Evolutionary conservation across 2,329 filamentous ascomycete species (phyloP).

Genomic region (Penicillium griseofulvum): DNA sequence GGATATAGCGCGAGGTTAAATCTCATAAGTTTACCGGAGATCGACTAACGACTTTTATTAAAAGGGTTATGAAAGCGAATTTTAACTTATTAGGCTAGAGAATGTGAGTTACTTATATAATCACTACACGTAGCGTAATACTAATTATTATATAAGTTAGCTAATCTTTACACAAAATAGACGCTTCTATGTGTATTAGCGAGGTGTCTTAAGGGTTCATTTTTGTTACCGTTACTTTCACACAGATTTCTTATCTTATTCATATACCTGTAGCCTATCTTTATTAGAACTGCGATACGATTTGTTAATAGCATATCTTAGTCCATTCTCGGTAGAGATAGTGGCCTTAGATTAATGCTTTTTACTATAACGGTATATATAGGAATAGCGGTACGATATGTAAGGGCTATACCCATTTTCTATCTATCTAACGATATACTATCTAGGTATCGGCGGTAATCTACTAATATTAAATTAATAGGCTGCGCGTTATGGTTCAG

Average conservation of each 20-base stretch:
- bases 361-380: neutral
- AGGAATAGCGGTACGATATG: neutral
- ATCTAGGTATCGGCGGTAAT: neutral
- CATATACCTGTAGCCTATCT: neutral
- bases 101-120: neutral
- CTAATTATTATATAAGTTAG: neutral
- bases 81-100: neutral
- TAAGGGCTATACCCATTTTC: neutral
- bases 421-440: neutral
- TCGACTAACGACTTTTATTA: neutral
- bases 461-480: constrained; percentile 1
- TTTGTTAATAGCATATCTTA: neutral
- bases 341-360: neutral
- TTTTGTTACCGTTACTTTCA: neutral
- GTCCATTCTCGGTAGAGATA: neutral
- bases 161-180: neutral
- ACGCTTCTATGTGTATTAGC: neutral
- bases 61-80: neutral
- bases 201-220: neutral
- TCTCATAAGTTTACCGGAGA: neutral
- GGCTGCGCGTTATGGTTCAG: constrained; percentile 3
- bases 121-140: neutral
- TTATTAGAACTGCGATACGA: neutral
- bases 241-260: neutral
- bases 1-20: neutral